Evolutionary conservation across 2,329 filamentous ascomycete species (phyloP).

Genomic region (Albifimbria verrucaria): DNA sequence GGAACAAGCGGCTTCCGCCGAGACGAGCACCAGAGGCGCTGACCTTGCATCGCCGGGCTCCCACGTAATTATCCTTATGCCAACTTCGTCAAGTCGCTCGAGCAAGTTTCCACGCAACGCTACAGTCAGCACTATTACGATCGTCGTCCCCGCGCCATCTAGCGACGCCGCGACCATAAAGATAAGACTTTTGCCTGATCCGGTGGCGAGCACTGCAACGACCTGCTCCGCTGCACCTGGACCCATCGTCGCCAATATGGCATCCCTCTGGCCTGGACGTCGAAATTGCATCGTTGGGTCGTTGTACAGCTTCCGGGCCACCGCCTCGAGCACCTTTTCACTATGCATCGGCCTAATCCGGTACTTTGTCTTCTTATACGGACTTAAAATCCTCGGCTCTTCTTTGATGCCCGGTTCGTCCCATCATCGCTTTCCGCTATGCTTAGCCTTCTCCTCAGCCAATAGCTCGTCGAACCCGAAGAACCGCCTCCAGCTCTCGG

Average conservation of each 20-base stretch:
- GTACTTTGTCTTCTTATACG: neutral
- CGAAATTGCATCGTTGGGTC: too few species aligned
- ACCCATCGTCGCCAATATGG: too few species aligned
- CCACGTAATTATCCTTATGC: neutral
- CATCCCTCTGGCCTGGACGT: too few species aligned
- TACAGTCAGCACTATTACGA: conserved; percentile 3
- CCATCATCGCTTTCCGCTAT: neutral
- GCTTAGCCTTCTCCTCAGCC: neutral
- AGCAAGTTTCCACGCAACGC: conserved; percentile 2
- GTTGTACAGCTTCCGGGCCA: neutral
- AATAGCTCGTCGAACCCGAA: neutral
- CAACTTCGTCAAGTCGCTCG: neutral
- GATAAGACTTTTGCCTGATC: too few species aligned
- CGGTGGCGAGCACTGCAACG: too few species aligned
- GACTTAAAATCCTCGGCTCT: neutral
- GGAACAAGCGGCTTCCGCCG: conserved; percentile 2
- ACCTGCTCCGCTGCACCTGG: too few species aligned
- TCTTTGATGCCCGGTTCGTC: neutral
- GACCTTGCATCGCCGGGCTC: neutral
- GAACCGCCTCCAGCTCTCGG: neutral
- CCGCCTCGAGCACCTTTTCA: neutral
- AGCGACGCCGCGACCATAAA: too few species aligned
- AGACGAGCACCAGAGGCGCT: conserved; percentile 3
- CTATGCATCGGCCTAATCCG: neutral
- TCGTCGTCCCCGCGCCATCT: neutral